phyloP scores from a whole-genome alignment of 179 eudicot species.

The Silene coronaria region DNA sequence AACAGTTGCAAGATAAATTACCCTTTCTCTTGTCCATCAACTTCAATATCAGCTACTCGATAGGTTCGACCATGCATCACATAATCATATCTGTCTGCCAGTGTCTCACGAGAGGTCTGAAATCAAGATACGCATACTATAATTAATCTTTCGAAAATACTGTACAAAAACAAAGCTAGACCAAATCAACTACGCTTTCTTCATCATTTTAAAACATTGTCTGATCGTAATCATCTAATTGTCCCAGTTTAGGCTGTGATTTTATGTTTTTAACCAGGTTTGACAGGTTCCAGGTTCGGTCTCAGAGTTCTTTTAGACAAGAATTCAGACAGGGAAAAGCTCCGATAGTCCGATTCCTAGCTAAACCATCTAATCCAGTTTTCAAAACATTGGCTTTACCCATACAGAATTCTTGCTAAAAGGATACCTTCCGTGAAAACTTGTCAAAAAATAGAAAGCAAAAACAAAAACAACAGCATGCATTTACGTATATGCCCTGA shows the following conservation, averaged over 20 bases:
- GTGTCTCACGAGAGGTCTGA: constrained; percentile 46
- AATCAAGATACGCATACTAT: constrained; percentile 10
- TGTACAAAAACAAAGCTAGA: neutral
- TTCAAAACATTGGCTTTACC: neutral
- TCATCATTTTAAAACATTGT: neutral
- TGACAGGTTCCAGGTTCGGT: neutral
- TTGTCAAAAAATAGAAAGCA: neutral
- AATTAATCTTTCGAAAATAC: neutral
- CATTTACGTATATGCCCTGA: neutral
- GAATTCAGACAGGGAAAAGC: neutral
- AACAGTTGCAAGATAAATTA: constrained; percentile 24
- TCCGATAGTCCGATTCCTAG: neutral
- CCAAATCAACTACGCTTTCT: neutral
- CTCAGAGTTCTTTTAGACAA: no score
- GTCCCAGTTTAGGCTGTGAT: neutral
- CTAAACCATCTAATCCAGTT: neutral
- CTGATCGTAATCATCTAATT: neutral
- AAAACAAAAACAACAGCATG: neutral
- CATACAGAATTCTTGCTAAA: no score
- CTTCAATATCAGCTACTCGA: constrained; percentile 52
- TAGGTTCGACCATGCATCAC: constrained; percentile 90
- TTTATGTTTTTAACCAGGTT: neutral
- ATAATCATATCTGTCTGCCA: constrained; percentile 84
- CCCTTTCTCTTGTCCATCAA: constrained; percentile 61
- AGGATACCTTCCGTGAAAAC: neutral